Evolutionary conservation across 1,284 basidiomycete species (phyloP).

Genomic region (Athelia sp.): DNA sequence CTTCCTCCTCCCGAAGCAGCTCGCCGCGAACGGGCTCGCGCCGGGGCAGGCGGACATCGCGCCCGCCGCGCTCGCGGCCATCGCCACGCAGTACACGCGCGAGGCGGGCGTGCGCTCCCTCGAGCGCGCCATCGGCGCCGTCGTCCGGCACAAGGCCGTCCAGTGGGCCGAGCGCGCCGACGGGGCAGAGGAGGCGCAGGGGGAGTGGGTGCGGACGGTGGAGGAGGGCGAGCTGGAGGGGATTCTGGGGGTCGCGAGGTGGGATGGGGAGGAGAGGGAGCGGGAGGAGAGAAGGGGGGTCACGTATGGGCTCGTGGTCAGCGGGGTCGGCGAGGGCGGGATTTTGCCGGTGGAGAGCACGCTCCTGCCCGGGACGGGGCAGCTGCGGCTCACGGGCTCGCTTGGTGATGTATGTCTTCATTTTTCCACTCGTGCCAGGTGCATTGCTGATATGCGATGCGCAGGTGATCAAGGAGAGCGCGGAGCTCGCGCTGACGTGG

Average conservation of each 20-base stretch:
- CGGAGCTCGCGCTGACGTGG: conserved; percentile 83
- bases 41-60: conserved; percentile 50
- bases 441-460: conserved; percentile 3
- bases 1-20: conserved; percentile 85
- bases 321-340: conserved; percentile 84
- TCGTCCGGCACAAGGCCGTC: conserved; percentile 85
- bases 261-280: conserved; percentile 77
- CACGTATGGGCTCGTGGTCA: conserved; percentile 85
- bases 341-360: conserved; percentile 82
- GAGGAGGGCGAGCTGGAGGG: conserved; percentile 73
- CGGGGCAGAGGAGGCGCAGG: conserved; percentile 16
- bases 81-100: conserved; percentile 77
- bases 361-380: conserved; percentile 65
- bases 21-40: conserved; percentile 64
- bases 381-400: conserved; percentile 76
- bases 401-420: conserved; percentile 61
- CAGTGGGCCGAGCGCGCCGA: conserved; percentile 80
- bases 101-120: conserved; percentile 92
- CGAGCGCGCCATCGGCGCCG: conserved; percentile 82
- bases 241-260: conserved; percentile 80
- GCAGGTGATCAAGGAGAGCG: conserved; percentile 84
- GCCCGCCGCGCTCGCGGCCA: conserved; percentile 64
- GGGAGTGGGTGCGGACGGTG: conserved; percentile 29
- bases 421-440: conserved; percentile 1
- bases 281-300: conserved; percentile 66